These are phyloP conservation scores for Quillaja saponaria DNA, from an alignment of 306 rosid species.

Conservation along the genomic window DNA sequence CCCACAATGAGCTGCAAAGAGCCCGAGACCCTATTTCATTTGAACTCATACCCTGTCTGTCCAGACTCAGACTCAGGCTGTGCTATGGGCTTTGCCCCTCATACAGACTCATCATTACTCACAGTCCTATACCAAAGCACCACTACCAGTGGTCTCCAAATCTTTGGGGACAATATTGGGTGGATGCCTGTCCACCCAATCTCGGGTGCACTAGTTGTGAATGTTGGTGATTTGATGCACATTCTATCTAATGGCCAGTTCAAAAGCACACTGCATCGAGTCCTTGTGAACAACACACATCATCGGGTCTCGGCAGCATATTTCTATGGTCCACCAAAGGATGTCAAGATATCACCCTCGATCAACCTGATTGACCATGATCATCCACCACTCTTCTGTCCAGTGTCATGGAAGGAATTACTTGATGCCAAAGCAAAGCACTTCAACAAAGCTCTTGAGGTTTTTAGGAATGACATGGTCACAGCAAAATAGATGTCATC, in stretches of 20 bases:
- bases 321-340: constrained; percentile 39
- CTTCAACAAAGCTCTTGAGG: constrained; percentile 36
- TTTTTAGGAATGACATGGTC: not conserved
- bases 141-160: constrained; percentile 37
- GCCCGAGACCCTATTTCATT: constrained; percentile 22
- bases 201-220: constrained; percentile 44
- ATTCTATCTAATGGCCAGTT: constrained; percentile 44
- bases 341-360: constrained; percentile 38
- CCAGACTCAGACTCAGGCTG: constrained; percentile 45
- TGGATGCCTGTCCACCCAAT: constrained; percentile 48
- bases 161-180: constrained; percentile 30
- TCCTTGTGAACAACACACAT: constrained; percentile 29
- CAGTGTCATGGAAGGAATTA: constrained; percentile 55
- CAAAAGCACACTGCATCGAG: constrained; percentile 46
- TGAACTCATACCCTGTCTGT: constrained; percentile 58
- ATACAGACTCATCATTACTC: constrained; percentile 54
- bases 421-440: constrained; percentile 36
- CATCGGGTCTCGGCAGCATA: constrained; percentile 39
- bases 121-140: constrained; percentile 44
- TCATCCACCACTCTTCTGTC: constrained; percentile 31
- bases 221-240: constrained; percentile 52
- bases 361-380: constrained; percentile 21
- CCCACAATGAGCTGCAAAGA: constrained; percentile 1
- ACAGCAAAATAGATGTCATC: too few species aligned
- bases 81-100: constrained; percentile 63